Base-by-base conservation (phyloP, 2,329 filamentous ascomycete species). In the Drechslerella coelobrocha region DNA sequence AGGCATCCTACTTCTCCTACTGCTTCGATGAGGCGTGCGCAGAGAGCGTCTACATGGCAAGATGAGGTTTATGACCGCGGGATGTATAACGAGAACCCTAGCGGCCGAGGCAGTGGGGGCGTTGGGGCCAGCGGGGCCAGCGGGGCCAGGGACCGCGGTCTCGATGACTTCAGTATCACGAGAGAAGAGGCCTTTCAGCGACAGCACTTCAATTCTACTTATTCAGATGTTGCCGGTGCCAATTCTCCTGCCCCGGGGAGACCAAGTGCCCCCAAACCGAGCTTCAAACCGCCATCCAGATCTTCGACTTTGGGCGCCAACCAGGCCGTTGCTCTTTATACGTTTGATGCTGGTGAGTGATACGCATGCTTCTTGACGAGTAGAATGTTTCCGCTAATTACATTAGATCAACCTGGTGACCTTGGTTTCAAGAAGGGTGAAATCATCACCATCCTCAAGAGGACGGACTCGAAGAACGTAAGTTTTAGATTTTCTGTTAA, bases 341-440 rank as follows among this genome's bases (percentile, higher is more conserved):
- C 90, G 1, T 99, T 99, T 77, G 93, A 97, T 73, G 88, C 92
- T 0, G 93, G 74, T 60, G 69, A 75, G 54, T 73, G 50, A 9
- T 69, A 72, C 7, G 1, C 45, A 41, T 27, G 14, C 37, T 37
- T 34, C 5, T 43, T 27, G 14, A 9, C 1, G 4, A 12, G 23
- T 24, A 27, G 5, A 45, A 23, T 5, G 7, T 12, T 2, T 34
- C 21, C 2, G 52, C 59, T 65, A 55, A 65, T 39, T 7, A 2
- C 7, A 19, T 6, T 26, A 72, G 68, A 96, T 76, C 92, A 97
- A 79, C 87, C 91, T 0, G 93, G 93, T 2, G 93, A 99, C 78
- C 79, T 97, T 62, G 91, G 89, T 0, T 99, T 99, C 81, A 96
- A 96, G 82, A 99, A 99, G 83, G 94, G 94, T 19, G 94, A 99